Base-by-base conservation (phyloP, 345 rosid genomes). In the Tarenaya hassleriana region DNA sequence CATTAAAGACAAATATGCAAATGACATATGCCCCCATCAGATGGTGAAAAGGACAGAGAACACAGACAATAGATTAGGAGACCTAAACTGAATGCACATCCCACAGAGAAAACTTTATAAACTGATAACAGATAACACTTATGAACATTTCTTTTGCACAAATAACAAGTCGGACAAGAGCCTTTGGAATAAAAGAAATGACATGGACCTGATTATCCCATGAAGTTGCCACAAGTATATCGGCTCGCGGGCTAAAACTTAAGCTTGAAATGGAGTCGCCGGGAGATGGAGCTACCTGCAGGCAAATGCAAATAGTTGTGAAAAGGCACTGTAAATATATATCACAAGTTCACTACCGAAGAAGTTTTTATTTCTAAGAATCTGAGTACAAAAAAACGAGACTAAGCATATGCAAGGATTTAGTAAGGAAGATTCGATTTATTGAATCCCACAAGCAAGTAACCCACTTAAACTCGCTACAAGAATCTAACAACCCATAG, bases 151-250 rank as follows among this genome's bases (percentile, higher is more conserved):
- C 17, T 13, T 11, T 19, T 34, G 33, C 16, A 58, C 16, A 37
- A 56, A 21, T 8, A 47, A 6, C 38, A 48, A 40, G 10, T 15
- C 1, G 41, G 13, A 34, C 14, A 14, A 10, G 39, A 44, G 50
- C 39, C 51, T 19, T 47, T 55, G 34, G 35, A n/a, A n/a, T n/a
- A n/a, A n/a, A n/a, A n/a, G n/a, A 56, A 51, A n/a, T 6, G 45
- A 29, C 1, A 57, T 44, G 29, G 55, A 94, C 99, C 95, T 94
- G 99, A 64, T 83, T 94, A 71, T 94, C 99, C 99, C 99, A 94
- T 21, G 99, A 88, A 61, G 92, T 83, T 15, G 97, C 95, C 18
- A 88, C 80, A 69, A 94, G 75, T 50, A 76, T 64, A 62, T 94
- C 91, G 27, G 91, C 99, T 70, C 79, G 81, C 32, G 99, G 89